Percentiles rank a stretch among this genome's conserved stretches.
These are phyloP conservation scores for Aspergillus tamarii DNA, from an alignment of 2,329 filamentous ascomycete species.

Conservation along the genomic window DNA sequence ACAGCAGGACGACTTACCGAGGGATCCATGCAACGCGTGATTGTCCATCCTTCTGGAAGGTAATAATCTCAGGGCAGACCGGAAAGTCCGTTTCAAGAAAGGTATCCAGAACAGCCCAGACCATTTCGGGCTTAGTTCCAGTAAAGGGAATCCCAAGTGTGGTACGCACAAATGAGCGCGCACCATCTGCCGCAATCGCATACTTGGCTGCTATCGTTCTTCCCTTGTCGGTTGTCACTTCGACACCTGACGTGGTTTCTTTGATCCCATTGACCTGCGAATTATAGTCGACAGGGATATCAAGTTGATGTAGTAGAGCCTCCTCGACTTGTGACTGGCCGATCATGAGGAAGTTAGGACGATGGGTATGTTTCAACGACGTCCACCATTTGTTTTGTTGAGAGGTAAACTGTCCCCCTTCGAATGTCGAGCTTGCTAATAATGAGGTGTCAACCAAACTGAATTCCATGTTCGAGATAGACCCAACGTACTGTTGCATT, in stretches of 20 bases:
- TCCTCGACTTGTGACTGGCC: conserved; percentile 8
- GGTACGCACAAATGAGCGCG: conserved; percentile 7
- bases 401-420: conserved; percentile 10
- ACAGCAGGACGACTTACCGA: neutral
- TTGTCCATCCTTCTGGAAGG: conserved; percentile 7
- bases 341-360: conserved; percentile 12
- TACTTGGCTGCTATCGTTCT: conserved; percentile 2
- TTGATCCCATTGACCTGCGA: neutral
- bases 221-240: neutral
- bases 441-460: neutral
- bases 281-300: neutral
- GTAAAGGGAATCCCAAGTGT: conserved; percentile 8
- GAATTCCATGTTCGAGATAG: neutral
- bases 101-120: conserved; percentile 9
- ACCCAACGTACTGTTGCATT: conserved; percentile 6
- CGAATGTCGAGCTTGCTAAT: conserved; percentile 10
- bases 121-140: conserved; percentile 11
- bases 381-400: conserved; percentile 13
- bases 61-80: conserved; percentile 7
- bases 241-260: neutral
- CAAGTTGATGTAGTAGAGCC: conserved; percentile 3
- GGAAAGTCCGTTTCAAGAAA: conserved; percentile 7
- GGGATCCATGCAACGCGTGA: conserved; percentile 9
- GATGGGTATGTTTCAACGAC: conserved; percentile 7
- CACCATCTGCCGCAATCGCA: conserved; percentile 7